Evolutionary conservation across 1,284 basidiomycete species (phyloP).

Genomic region (Porodaedalea pini): DNA sequence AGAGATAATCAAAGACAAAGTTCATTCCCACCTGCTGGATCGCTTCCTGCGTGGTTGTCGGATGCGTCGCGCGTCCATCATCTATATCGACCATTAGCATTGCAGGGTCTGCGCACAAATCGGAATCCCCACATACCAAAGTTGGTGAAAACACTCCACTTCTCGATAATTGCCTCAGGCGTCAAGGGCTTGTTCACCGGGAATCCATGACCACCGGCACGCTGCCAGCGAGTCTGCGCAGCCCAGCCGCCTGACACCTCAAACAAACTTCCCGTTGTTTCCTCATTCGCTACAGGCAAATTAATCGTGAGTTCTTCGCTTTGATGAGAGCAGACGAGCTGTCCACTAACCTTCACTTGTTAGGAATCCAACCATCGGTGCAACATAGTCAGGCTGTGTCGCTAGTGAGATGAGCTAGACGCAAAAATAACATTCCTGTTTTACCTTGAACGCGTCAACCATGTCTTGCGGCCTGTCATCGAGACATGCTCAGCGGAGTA

Average conservation of each 20-base stretch:
- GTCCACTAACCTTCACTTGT: constrained; percentile 62
- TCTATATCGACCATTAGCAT: constrained; percentile 36
- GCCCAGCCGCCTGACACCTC: constrained; percentile 94
- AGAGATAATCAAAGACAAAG: background rate
- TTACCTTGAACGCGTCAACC: constrained; percentile 88
- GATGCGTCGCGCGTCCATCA: constrained; percentile 78
- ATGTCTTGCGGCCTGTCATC: constrained; percentile 78
- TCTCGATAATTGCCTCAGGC: constrained; percentile 74
- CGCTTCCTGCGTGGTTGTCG: constrained; percentile 67
- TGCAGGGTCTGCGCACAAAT: background rate
- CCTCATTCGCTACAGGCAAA: constrained; percentile 53
- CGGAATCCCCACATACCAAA: constrained; percentile 58
- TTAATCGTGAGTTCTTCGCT: background rate
- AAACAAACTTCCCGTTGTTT: constrained; percentile 77
- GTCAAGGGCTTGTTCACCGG: constrained; percentile 69
- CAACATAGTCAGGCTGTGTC: constrained; percentile 83
- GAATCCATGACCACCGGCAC: constrained; percentile 86
- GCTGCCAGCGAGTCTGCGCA: constrained; percentile 91
- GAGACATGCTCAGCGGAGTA: background rate
- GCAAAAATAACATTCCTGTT: no score
- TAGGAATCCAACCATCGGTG: constrained; percentile 90
- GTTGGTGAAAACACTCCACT: constrained; percentile 80
- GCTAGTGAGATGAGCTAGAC: background rate
- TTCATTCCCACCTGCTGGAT: constrained; percentile 53
- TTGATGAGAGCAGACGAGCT: background rate